These are phyloP conservation scores for Fragaria nilgerrensis DNA, from an alignment of 306 rosid genomes.

Conservation along the genomic window DNA sequence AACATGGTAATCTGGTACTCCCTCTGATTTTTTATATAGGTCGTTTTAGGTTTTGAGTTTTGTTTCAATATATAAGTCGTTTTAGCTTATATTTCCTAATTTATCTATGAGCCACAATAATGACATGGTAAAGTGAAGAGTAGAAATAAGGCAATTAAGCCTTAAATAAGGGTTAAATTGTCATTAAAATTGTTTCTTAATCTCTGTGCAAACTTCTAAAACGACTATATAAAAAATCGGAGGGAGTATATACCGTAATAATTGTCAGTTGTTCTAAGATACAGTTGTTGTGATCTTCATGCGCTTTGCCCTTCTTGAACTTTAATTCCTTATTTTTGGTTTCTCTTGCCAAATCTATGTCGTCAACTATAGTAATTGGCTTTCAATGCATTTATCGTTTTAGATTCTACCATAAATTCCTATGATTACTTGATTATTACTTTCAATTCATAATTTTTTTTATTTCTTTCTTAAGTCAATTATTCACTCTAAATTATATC, in stretches of 20 bases:
- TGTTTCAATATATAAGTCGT: too few species aligned
- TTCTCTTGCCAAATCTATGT: background rate
- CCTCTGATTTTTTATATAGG: too few species aligned
- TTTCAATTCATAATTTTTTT: background rate
- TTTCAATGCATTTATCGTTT: background rate
- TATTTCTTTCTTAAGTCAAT: background rate
- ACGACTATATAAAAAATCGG: too few species aligned
- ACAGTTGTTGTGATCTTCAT: background rate
- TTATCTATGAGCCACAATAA: too few species aligned
- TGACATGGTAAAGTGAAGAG: too few species aligned
- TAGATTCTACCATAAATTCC: background rate
- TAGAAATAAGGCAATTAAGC: too few species aligned
- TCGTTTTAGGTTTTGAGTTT: too few species aligned
- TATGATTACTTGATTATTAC: background rate
- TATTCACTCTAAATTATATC: background rate
- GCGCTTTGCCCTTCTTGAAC: background rate
- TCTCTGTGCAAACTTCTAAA: too few species aligned
- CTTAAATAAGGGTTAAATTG: too few species aligned
- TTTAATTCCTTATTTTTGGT: background rate
- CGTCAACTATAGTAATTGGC: background rate
- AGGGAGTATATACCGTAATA: background rate
- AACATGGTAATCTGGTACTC: too few species aligned
- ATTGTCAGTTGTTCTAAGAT: background rate
- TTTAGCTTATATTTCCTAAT: too few species aligned
- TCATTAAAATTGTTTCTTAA: too few species aligned